Evolutionary conservation across 2,329 filamentous ascomycete genomes (phyloP).

Genomic region (Sporothrix luriei): DNA sequence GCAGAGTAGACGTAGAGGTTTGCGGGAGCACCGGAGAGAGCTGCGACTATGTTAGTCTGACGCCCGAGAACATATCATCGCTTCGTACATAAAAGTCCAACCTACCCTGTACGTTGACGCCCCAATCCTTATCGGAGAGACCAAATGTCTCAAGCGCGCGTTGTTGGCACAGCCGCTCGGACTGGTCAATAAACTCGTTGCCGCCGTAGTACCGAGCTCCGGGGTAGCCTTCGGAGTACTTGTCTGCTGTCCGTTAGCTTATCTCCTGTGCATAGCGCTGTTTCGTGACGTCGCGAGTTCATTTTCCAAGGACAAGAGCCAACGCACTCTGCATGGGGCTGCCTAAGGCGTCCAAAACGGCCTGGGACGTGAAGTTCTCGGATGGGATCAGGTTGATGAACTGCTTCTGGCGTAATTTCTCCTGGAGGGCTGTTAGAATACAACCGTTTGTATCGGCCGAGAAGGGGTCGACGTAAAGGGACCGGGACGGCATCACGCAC

Average conservation of each 20-base stretch:
- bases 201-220: conserved; percentile 96
- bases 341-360: conserved; percentile 85
- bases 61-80: too few species aligned
- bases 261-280: not conserved
- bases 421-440: conserved; percentile 55
- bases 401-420: conserved; percentile 94
- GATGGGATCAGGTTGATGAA: conserved; percentile 98
- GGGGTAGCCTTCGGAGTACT: conserved; percentile 98
- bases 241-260: conserved; percentile 60
- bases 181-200: conserved; percentile 92
- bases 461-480: not conserved
- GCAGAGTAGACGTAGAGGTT: conserved; percentile 96
- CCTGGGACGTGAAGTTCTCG: conserved; percentile 93
- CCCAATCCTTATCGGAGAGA: conserved; percentile 84
- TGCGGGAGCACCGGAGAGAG: conserved; percentile 71
- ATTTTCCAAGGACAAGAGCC: not conserved
- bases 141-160: conserved; percentile 86
- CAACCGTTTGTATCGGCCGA: not conserved
- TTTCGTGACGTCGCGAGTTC: not conserved
- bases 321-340: conserved; percentile 89
- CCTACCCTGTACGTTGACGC: conserved; percentile 90
- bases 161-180: conserved; percentile 86
- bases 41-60: conserved; percentile 52
- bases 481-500: conserved; percentile 50
- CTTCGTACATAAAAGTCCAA: conserved; percentile 27